Evolutionary conservation across 2,329 filamentous ascomycete species (phyloP), one percentile per base, ranked within the genome.

Genomic region (Paecilomyces niveus): DNA sequence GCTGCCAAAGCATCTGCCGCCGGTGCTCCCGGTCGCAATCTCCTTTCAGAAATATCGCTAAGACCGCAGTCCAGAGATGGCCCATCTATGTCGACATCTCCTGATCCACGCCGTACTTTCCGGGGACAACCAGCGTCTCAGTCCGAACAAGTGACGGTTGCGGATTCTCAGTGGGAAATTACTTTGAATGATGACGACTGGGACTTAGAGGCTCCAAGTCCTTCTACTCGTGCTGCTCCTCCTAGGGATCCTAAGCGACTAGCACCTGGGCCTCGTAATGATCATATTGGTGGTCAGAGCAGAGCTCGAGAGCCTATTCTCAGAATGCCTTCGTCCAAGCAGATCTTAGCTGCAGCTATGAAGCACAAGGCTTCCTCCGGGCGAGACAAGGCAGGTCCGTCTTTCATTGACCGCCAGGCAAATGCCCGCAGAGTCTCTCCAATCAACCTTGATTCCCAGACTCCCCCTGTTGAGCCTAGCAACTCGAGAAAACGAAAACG

Each of bases 341-440:
- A 53, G 35, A 45, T 60, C 53, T 54, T 31, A 59, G 60, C 15
- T 52, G 65, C 32, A 59, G 65, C 59, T 54, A 55, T 35, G 32
- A 54, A 50, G 18, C 55, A 59, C 11, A 45, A 45, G 9, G 39
- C 39, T 45, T 45, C 39, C 8, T 45, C 39, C 15, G 39, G 39
- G n/a, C 8, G 18, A 45, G 39, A 45, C n/a, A 60, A 45, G 13
- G 3, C 39, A 51, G 33, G 26, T 2, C 29, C 32, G 35, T 50
- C 22, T 32, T 73, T 76, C 54, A 71, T 76, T 24, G 71, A 75
- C 57, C 72, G 68, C 1, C 74, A 77, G 58, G 57, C 55, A 3
- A 65, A 67, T 51, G 72, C 74, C 13, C 57, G 59, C 2, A 67
- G 69, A 29, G 65, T 77, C 5, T 75, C 72, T 2, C 71, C 73